phyloP scores from a whole-genome alignment of 768 basidiomycete species.

The Podaxis sp. region DNA sequence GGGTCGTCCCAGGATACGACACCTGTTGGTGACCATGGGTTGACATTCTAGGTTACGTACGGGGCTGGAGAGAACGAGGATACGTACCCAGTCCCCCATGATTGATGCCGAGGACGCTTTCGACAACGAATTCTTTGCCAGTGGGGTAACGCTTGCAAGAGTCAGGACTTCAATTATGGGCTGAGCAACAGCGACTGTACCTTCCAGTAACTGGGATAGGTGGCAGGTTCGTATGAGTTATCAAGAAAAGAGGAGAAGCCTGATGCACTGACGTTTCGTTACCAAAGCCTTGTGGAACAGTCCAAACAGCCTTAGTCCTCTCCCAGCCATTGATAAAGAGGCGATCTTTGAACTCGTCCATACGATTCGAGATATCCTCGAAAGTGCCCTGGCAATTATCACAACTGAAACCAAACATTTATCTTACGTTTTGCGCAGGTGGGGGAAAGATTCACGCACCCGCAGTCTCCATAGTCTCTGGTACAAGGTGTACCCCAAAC shows the following conservation, averaged over 20 bases:
- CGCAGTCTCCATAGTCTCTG: slow-evolving; percentile 65
- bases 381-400: slow-evolving; percentile 67
- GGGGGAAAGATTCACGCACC: slow-evolving; percentile 35
- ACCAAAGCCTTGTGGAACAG: slow-evolving; percentile 78
- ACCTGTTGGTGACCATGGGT: slow-evolving; percentile 17
- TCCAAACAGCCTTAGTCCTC: slow-evolving; percentile 67
- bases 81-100: slow-evolving; percentile 57
- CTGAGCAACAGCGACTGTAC: slow-evolving; percentile 15
- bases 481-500: slow-evolving; percentile 64
- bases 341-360: slow-evolving; percentile 61
- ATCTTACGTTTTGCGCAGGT: background rate
- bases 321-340: slow-evolving; percentile 65
- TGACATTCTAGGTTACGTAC: background rate
- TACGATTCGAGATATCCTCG: slow-evolving; percentile 62
- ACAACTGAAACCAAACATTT: slow-evolving; percentile 25
- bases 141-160: slow-evolving; percentile 45
- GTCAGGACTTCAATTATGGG: background rate
- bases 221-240: background rate
- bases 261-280: slow-evolving; percentile 39
- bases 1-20: slow-evolving; percentile 56
- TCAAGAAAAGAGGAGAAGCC: background rate
- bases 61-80: background rate
- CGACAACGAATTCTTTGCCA: slow-evolving; percentile 64
- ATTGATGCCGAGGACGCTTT: slow-evolving; percentile 63
- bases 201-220: slow-evolving; percentile 43